Percentiles rank a stretch among this genome's conserved stretches.
These are phyloP conservation scores for Spergularia azorica DNA, from an alignment of 179 eudicot species.

Conservation along the genomic window DNA sequence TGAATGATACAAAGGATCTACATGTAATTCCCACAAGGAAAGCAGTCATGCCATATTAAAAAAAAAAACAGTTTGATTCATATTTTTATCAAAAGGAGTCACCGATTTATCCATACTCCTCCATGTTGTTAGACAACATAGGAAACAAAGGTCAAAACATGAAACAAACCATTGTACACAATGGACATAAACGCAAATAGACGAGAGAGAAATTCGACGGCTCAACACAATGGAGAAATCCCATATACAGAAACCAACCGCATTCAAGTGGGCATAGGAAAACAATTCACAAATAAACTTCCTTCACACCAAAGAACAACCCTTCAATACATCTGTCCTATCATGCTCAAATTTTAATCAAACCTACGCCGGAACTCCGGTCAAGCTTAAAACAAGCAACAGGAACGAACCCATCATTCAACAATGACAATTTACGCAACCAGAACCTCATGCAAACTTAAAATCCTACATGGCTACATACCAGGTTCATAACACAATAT, in stretches of 20 bases:
- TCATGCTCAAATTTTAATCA: background rate
- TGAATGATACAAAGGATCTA: background rate
- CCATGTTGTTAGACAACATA: background rate
- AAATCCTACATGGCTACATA: background rate
- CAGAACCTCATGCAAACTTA: constrained; percentile 4
- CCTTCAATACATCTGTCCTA: background rate
- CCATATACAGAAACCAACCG: background rate
- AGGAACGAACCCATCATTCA: background rate
- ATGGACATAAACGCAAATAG: background rate
- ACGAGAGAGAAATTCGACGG: background rate
- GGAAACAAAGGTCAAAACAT: too few species aligned
- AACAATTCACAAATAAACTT: background rate
- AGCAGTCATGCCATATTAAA: too few species aligned
- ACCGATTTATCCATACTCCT: background rate
- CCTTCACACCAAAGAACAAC: background rate
- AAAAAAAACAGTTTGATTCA: too few species aligned
- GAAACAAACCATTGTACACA: background rate
- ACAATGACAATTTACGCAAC: background rate
- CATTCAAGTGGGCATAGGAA: too few species aligned
- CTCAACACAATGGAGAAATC: too few species aligned
- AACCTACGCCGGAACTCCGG: background rate
- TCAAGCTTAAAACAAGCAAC: background rate
- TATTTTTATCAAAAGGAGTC: too few species aligned
- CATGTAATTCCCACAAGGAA: background rate
- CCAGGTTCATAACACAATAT: background rate